Base-by-base conservation (phyloP, 306 rosid genomes). In the Oxytropis ochrocephala region DNA sequence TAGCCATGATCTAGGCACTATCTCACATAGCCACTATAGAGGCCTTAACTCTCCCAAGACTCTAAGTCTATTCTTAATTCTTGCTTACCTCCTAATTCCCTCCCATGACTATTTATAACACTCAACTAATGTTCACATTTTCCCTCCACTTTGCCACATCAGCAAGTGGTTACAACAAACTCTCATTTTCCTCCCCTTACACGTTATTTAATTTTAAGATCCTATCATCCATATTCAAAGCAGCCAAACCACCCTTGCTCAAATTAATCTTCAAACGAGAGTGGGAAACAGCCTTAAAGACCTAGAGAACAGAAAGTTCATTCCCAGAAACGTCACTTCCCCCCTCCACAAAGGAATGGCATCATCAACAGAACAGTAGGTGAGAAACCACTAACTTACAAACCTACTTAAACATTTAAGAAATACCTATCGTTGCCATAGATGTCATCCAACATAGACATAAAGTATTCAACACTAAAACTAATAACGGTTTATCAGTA, bases 401-500 rank as follows among this genome's bases (percentile, higher is more conserved):
- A 60, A 60, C 66, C 66, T 16, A 36, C 38, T 41, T 42, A 11
- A 42, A 11, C 47, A 11, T 5, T 30, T 69, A 51, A 38, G 42
- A 69, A 39, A 69, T 9, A 30, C 21, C 57, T 55, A n/a, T 4
- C 2, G 18, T 13, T 44, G 29, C 19, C 47, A 57, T 56, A 57
- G 10, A 44, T 56, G 54, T 56, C 53, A 54, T 55, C 65, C 56
- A 55, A 70, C 46, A 70, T 70, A 29, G 43, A 56, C 46, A 70
- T 70, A 29, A 52, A 68, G 49, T n/a, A 21, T 51, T 60, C 53
- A 69, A 27, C 53, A 53, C 50, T 69, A 38, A 21, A 53, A 53
- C 41, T 24, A 68, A 52, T 38, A 68, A 52, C 44, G 29, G 5
- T 48, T 61, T 48, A 11, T 30, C 50, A 49, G 30, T 42, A 8